Base-by-base conservation (phyloP, 2,329 filamentous ascomycete species). In the Fusarium compactum region DNA sequence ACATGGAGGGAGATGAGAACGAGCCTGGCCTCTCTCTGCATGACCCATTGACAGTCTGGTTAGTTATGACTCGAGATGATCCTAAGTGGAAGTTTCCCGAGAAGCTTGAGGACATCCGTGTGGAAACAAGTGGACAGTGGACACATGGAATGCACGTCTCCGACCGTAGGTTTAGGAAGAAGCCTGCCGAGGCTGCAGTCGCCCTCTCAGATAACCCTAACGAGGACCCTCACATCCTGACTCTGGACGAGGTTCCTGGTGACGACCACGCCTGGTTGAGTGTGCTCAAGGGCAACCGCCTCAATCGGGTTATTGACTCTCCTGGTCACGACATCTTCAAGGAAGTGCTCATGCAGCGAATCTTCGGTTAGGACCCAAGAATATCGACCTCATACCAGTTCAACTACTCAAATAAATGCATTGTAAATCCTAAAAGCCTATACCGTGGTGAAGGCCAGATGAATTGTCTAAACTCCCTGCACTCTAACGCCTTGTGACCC, bases 61-160 rank as follows among this genome's bases (percentile, higher is more conserved):
- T 95, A 79, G 88, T 91, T 79, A 78, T 95, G 62, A 91, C 89
- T 10, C 83, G 81, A 66, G 86, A 84, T 65, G 82, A 89, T 61
- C 83, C 87, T 20, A 80, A 78, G 30, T 92, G 90, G 90, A 86
- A 85, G 78, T 77, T 83, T 18, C 84, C 87, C 2, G 79, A 82
- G 16, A 83, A 86, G 61, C 89, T 85, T 0, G 92, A 97, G 79
- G 96, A 99, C 78, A 91, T 99, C 59, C 87, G 96, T 22, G 85
- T 99, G 43, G 96, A 99, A 82, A 97, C 94, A 0, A 83, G 88
- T 4, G 96, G 95, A 3, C 96, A 98, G 83, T 99, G 96, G 96
- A 97, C 95, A 47, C 86, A 93, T 60, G 95, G 96, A 2, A 95
- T 96, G 90, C 95, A 94, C 76, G 86, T 98, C 32, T 84, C 94